These are phyloP conservation scores for Aspergillus sp. DNA, from an alignment of 2,329 filamentous ascomycete genomes.

Conservation along the genomic window DNA sequence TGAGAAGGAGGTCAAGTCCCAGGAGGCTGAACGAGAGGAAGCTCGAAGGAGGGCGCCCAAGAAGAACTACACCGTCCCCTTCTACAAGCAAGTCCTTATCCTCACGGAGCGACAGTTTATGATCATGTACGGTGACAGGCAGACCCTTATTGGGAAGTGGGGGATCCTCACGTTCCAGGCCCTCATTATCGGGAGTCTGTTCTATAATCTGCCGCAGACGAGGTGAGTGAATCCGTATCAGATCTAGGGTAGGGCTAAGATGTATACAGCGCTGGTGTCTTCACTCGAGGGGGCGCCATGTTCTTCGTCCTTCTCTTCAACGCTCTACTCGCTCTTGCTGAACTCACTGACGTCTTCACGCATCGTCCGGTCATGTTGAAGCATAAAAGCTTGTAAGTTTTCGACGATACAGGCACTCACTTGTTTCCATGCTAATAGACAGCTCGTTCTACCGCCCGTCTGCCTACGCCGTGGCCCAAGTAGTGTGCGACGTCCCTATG, in stretches of 20 bases:
- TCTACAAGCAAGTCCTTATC: conserved; percentile 51
- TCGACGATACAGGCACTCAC: too few relatives aligned
- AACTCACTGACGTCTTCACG: conserved; percentile 61
- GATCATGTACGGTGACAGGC: conserved; percentile 55
- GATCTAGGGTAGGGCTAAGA: neutral
- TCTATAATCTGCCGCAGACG: conserved; percentile 56
- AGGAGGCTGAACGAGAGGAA: conserved; percentile 43
- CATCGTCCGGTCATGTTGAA: conserved; percentile 67
- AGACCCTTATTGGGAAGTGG: conserved; percentile 54
- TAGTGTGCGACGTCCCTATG: conserved; percentile 58
- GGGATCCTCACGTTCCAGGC: conserved; percentile 47
- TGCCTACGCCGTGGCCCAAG: conserved; percentile 60
- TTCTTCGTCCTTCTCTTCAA: conserved; percentile 66
- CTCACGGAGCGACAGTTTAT: conserved; percentile 57
- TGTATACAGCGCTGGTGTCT: conserved; percentile 50
- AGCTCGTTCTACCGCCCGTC: conserved; percentile 65
- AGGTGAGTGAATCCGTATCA: conserved; percentile 23
- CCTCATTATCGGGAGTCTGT: conserved; percentile 51
- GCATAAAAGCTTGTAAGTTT: conserved; percentile 62
- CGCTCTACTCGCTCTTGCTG: conserved; percentile 59
- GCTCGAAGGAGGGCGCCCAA: conserved; percentile 41
- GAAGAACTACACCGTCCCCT: conserved; percentile 55
- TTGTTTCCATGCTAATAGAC: conserved; percentile 11
- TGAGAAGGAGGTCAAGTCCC: conserved; percentile 48
- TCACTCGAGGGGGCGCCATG: conserved; percentile 60